Conservation (phyloP, 2,329 filamentous ascomycete genomes). For the Pseudogymnoascus sp. region DNA sequence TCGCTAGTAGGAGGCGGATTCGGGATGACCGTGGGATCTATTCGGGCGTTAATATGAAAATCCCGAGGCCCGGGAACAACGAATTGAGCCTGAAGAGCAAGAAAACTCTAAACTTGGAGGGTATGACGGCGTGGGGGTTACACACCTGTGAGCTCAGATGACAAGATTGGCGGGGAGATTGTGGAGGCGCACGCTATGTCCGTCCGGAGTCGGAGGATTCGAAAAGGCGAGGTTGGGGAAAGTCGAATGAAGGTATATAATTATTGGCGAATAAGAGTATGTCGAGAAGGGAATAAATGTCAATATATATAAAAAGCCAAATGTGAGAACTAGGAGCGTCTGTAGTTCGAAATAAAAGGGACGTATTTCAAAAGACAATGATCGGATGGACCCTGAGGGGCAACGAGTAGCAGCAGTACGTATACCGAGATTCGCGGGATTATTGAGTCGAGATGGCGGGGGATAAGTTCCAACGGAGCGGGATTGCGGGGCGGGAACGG, state of each 20-base stretch:
- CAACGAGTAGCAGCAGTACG: not conserved
- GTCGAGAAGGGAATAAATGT: not conserved
- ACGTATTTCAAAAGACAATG: not conserved
- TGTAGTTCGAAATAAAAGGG: not conserved
- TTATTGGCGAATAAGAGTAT: constrained; percentile 7
- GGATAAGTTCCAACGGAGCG: not conserved
- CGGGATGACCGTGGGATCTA: not conserved
- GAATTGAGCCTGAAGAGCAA: not conserved
- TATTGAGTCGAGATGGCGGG: not conserved
- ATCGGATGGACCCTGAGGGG: constrained; percentile 1
- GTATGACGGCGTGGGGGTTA: not conserved
- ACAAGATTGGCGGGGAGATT: constrained; percentile 6
- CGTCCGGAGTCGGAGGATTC: constrained; percentile 6
- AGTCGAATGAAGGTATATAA: not conserved
- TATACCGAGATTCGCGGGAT: constrained; percentile 4
- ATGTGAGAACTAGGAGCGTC: not conserved
- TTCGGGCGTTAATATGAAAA: not conserved
- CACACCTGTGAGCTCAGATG: not conserved
- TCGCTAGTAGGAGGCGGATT: not conserved
- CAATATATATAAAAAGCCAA: not conserved
- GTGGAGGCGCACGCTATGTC: not conserved
- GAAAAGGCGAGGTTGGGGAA: not conserved
- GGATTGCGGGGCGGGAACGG: constrained; percentile 10
- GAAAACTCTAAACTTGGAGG: not conserved
- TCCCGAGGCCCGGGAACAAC: not conserved